Evolutionary conservation across 164 flowering plant genomes (phyloP), one percentile per base, ranked within the genome.

Genomic region (Magnolia kwangsiensis): DNA sequence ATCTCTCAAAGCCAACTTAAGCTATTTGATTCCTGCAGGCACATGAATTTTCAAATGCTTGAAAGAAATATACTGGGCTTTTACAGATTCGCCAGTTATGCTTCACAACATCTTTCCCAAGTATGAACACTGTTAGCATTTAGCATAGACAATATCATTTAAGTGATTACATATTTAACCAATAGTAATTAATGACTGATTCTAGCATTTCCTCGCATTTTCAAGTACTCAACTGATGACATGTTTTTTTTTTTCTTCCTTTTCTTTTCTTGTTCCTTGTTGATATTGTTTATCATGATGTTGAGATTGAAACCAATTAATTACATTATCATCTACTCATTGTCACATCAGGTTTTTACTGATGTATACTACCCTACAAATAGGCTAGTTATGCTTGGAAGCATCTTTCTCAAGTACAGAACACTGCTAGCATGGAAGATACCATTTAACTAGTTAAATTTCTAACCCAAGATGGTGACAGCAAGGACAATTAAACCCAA

Each of bases 11-110:
- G 45, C 77, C 78, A 79, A 85, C 93, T 88, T 84, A 69, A 85
- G 82, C 67, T 85, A 86, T 90, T 88, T 90, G 94, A 88, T 91
- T 90, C 93, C 87, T 92, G 97, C 97, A 92, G 95, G 95, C 97
- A 92, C 95, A 91, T 92, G 89, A 92, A 67, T 76, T 81, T 82
- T 78, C 77, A 67, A 80, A 73, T 74, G 82, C 81, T 86, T 83
- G 85, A 88, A 88, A 81, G 87, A 84, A 88, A 84, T 84, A 81
- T 79, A 82, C 80, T 82, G 87, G 87, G 80, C 78, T 66, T 76
- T 81, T 78, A 72, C 2, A 72, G 84, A 84, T 78, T 79, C 72
- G 80, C 81, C 82, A 78, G 70, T 81, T 82, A 78, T 76, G 76
- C 73, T 59, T 78, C 79, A 71, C 78, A 77, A 79, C 83, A 74